These are phyloP conservation scores for Rhynchospora breviuscula DNA, from an alignment of 176 grass and related monocot species.

Conservation along the genomic window DNA sequence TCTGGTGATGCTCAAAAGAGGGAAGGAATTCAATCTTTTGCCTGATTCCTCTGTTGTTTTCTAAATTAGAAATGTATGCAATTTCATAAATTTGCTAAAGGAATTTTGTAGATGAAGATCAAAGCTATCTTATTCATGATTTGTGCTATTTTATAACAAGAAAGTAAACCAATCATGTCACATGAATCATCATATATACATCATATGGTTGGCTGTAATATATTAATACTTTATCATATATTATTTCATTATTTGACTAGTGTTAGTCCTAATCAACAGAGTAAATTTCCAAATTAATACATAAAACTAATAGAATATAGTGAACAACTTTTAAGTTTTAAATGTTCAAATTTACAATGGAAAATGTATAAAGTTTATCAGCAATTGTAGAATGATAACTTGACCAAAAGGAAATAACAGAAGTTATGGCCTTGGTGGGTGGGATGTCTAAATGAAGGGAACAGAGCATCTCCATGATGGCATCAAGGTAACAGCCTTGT, in stretches of 20 bases:
- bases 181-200: background rate
- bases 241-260: background rate
- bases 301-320: too few species aligned
- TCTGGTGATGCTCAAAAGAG: background rate
- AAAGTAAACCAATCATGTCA: background rate
- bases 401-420: background rate
- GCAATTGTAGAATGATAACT: background rate
- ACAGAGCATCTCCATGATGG: constrained; percentile 19
- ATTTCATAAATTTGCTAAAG: background rate
- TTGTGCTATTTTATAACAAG: background rate
- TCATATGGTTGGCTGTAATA: background rate
- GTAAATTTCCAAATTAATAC: background rate
- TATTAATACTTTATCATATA: background rate
- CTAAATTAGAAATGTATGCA: background rate
- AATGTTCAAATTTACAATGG: too few species aligned
- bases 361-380: too few species aligned
- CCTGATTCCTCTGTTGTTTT: background rate
- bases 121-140: background rate
- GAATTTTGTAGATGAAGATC: background rate
- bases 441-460: constrained; percentile 2
- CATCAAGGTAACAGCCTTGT: constrained; percentile 18
- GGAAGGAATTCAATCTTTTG: background rate
- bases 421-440: background rate
- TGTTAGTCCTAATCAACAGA: background rate
- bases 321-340: too few species aligned